A percentile compares a stretch with the other conserved stretches of the same genome.
phyloP scores from a whole-genome alignment of 805 yeast species.

The Groenewaldozyma salmanticensis region DNA sequence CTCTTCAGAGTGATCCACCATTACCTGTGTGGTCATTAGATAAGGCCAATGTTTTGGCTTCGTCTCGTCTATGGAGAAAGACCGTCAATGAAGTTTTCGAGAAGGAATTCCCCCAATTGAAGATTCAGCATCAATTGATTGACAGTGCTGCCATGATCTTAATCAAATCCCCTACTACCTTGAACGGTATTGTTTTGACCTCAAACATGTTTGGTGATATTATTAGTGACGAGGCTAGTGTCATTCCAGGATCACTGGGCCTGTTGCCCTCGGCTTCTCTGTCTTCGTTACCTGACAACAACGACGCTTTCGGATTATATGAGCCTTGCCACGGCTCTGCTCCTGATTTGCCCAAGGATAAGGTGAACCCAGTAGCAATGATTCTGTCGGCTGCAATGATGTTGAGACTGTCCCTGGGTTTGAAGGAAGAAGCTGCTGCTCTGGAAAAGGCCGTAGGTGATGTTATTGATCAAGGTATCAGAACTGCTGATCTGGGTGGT shows the following conservation, averaged over 20 bases:
- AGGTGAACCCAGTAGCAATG: constrained; percentile 93
- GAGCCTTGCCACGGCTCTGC: constrained; percentile 99
- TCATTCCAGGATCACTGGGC: constrained; percentile 95
- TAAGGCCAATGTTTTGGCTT: constrained; percentile 95
- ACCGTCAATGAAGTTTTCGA: constrained; percentile 78
- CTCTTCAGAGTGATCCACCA: constrained; percentile 89
- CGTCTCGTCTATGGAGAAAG: constrained; percentile 93
- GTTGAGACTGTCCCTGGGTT: constrained; percentile 81
- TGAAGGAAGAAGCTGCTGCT: constrained; percentile 76
- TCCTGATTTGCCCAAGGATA: constrained; percentile 79
- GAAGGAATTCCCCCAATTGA: constrained; percentile 84
- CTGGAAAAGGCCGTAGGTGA: constrained; percentile 78
- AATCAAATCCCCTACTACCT: constrained; percentile 79
- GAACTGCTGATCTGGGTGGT: constrained; percentile 91
- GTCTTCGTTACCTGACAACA: constrained; percentile 93
- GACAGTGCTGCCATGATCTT: constrained; percentile 99
- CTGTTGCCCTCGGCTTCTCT: constrained; percentile 92
- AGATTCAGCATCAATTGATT: constrained; percentile 85
- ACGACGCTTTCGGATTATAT: constrained; percentile 88
- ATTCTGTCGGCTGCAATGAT: constrained; percentile 95
- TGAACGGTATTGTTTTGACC: constrained; percentile 89
- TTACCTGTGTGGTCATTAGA: constrained; percentile 92
- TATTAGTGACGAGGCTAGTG: constrained; percentile 95
- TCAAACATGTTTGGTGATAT: constrained; percentile 98
- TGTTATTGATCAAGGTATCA: constrained; percentile 73